Percentiles rank a stretch among this genome's conserved stretches.
These are phyloP conservation scores for Crithidia sp. DNA, from an alignment of 208 protist species.

Conservation along the genomic window DNA sequence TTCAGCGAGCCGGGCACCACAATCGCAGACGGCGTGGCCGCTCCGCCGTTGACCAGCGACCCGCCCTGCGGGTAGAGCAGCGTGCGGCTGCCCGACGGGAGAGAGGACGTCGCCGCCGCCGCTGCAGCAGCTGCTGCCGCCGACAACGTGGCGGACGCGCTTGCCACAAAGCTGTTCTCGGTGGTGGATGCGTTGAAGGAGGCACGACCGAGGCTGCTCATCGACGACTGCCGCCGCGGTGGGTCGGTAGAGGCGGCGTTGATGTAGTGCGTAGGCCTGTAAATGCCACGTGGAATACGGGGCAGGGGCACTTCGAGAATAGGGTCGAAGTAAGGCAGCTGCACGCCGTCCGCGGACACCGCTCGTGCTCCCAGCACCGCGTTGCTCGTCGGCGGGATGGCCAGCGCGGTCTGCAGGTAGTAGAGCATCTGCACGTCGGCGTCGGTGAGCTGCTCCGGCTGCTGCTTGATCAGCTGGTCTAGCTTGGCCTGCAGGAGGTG, in stretches of 20 bases:
- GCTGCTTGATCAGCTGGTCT: constrained; percentile 13
- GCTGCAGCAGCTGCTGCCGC: constrained; percentile 1
- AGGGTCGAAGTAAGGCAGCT: constrained; percentile 30
- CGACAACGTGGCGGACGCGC: constrained; percentile 3
- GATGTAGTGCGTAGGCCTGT: constrained; percentile 36
- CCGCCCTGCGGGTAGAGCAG: constrained; percentile 15
- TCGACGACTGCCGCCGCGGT: constrained; percentile 3
- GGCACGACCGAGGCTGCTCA: constrained; percentile 14
- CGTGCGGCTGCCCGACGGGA: not conserved
- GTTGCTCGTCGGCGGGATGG: constrained; percentile 17
- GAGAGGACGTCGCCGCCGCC: not conserved
- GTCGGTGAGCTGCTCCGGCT: constrained; percentile 11
- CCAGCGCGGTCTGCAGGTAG: constrained; percentile 24
- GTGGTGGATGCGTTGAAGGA: constrained; percentile 13
- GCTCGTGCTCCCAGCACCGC: constrained; percentile 3
- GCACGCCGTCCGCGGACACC: constrained; percentile 16
- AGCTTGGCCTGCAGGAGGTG: constrained; percentile 29
- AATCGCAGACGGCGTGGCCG: constrained; percentile 2
- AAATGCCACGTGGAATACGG: constrained; percentile 27
- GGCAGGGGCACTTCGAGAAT: constrained; percentile 37
- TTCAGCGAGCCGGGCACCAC: constrained; percentile 1
- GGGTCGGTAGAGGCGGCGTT: constrained; percentile 26
- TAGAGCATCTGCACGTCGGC: constrained; percentile 21
- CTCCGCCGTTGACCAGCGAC: constrained; percentile 1
- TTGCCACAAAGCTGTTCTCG: constrained; percentile 8